Base-by-base conservation (phyloP, 257 asterid species). In the Nicotiana paniculata region DNA sequence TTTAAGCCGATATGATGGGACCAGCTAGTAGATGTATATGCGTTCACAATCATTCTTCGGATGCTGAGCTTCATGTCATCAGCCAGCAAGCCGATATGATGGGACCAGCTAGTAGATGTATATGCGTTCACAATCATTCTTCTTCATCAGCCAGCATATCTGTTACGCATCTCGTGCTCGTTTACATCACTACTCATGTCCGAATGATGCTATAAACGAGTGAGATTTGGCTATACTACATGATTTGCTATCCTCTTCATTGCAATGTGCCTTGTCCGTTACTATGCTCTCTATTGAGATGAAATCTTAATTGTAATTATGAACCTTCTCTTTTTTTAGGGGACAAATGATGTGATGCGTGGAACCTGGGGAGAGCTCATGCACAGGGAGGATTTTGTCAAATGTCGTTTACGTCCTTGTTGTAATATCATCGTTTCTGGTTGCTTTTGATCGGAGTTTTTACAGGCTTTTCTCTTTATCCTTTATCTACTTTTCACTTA, bases 1-100 rank as follows among this genome's bases (percentile, higher is more conserved):
- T 82, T 89, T 95, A 69, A 91, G 90, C 88, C 72, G 76, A 16
- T 85, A 89, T 72, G 98, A 95, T 81, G 37, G 13, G 59, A 72
- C 61, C 37, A 72, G 59, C 37, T 72, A 43, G 78, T 33, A 72
- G 59, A 46, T 72, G 59, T 12, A 43, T 46, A 72, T 72, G 78
- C 7, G 1, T 72, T 72, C n/a, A 46, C 58, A 43, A 72, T 24
- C 59, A 21, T 21, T 54, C 37, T 46, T 72, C 24, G 18, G 77
- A 39, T 39, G 57, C 77, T 39, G 77, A 69, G 77, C 57, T 69
- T 69, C 77, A 69, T 37, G 51, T 43, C 51, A 39, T 69, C 55
- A 69, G 57, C 21, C 8, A 2, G 57, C 55, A n/a, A 91, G 90
- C 88, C 72, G 76, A 16, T 85, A 89, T 72, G 98, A 95, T 81